phyloP scores from a whole-genome alignment of 2,329 filamentous ascomycete genomes.

The Grosmannia huntii region DNA sequence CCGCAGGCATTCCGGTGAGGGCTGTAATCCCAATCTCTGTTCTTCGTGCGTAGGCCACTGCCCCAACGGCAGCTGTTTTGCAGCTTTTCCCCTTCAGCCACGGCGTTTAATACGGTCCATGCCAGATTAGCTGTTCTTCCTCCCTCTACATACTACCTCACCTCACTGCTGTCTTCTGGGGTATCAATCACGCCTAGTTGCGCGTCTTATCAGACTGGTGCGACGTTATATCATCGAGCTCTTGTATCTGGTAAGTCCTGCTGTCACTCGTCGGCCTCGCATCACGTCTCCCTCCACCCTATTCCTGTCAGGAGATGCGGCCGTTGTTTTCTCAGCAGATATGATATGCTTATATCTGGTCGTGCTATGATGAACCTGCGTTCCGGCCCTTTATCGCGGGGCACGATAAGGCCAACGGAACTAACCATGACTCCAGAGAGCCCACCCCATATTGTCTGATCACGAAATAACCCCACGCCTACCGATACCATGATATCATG shows the following conservation, averaged over 20 bases:
- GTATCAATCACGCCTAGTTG: too few relatives aligned
- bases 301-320: too few relatives aligned
- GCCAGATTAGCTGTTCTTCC: background rate
- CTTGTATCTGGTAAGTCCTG: too few relatives aligned
- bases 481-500: slow-evolving; percentile 34
- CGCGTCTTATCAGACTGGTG: too few relatives aligned
- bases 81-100: background rate
- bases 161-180: too few relatives aligned
- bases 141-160: background rate
- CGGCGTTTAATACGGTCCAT: background rate
- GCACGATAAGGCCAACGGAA: slow-evolving; percentile 11
- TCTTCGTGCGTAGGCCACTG: background rate
- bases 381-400: slow-evolving; percentile 11
- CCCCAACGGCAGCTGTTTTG: background rate
- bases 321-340: too few relatives aligned
- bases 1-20: background rate
- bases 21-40: background rate
- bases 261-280: too few relatives aligned
- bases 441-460: background rate
- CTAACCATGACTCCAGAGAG: slow-evolving; percentile 8
- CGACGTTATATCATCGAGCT: too few relatives aligned
- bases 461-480: background rate
- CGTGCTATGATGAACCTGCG: background rate
- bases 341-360: background rate
- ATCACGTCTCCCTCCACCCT: too few relatives aligned